Percentiles rank a stretch among this genome's conserved stretches.
Conservation (phyloP, 768 basidiomycete genomes). For the Gymnopilus junonius region DNA sequence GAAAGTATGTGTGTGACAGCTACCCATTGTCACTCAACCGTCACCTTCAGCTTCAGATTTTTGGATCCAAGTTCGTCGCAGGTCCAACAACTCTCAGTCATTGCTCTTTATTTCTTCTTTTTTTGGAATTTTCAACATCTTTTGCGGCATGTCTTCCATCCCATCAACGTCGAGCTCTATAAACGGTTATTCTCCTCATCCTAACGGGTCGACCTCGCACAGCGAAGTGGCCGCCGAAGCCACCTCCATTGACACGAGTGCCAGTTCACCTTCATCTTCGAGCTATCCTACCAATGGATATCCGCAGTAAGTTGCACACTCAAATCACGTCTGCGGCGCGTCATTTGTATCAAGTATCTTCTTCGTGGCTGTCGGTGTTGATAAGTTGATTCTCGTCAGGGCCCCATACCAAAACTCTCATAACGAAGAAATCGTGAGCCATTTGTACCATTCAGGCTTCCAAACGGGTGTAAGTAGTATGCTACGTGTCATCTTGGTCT, state of each 20-base stretch:
- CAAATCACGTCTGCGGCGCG: constrained; percentile 8
- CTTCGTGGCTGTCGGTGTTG: not conserved
- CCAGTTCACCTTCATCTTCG: constrained; percentile 42
- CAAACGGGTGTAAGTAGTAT: constrained; percentile 72
- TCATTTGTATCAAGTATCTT: not conserved
- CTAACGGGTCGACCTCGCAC: constrained; percentile 53
- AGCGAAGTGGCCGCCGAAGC: constrained; percentile 38
- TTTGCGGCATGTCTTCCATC: constrained; percentile 36
- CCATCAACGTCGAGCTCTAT: constrained; percentile 46
- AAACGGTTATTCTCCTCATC: constrained; percentile 56
- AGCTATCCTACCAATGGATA: constrained; percentile 59
- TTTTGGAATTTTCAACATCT: constrained; percentile 9
- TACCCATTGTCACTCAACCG: not conserved
- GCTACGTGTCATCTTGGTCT: constrained; percentile 3
- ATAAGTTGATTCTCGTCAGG: constrained; percentile 28
- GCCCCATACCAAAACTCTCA: constrained; percentile 65
- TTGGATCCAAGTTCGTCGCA: not conserved
- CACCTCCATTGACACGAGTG: constrained; percentile 39
- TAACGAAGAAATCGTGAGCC: constrained; percentile 78
- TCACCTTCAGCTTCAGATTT: not conserved
- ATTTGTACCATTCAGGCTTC: constrained; percentile 81
- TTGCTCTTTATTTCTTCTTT: constrained; percentile 16
- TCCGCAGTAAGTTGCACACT: constrained; percentile 52
- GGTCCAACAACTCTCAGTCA: constrained; percentile 15
- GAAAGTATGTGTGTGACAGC: not conserved